phyloP scores from a whole-genome alignment of 78 protist genomes.

The Protostelium mycophagum region DNA sequence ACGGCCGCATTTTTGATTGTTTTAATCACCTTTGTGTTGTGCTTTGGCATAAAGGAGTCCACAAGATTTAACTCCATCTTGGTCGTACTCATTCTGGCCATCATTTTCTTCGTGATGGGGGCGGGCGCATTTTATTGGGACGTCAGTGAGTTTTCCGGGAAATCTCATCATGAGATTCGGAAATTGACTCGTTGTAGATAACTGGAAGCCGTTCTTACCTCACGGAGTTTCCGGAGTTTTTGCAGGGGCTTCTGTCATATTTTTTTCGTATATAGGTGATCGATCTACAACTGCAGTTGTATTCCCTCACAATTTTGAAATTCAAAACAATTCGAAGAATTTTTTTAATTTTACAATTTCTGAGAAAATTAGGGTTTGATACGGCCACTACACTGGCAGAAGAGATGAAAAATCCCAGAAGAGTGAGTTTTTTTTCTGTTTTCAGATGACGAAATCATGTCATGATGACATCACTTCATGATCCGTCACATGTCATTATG shows the following conservation, averaged over 20 bases:
- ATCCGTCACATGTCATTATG: too few species aligned
- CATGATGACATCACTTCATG: too few species aligned
- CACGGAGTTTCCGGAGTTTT: constrained; percentile 36
- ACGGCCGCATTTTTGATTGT: constrained; percentile 5
- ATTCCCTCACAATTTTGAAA: too few species aligned
- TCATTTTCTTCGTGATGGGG: constrained; percentile 34
- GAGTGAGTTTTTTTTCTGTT: constrained; percentile 8
- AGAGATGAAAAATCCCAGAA: constrained; percentile 49
- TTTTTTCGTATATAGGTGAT: constrained; percentile 64
- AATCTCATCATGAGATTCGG: neutral
- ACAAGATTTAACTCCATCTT: constrained; percentile 32
- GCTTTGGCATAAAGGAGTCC: constrained; percentile 58
- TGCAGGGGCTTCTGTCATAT: constrained; percentile 49
- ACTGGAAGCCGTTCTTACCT: constrained; percentile 47
- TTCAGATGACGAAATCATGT: too few species aligned
- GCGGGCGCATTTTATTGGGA: constrained; percentile 29
- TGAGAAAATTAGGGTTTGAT: too few species aligned
- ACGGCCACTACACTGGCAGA: constrained; percentile 61
- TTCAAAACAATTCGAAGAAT: too few species aligned
- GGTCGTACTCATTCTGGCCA: constrained; percentile 37
- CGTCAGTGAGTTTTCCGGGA: neutral
- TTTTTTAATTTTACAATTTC: too few species aligned
- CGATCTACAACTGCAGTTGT: too few species aligned
- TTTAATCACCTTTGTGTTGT: constrained; percentile 24
- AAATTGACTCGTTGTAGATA: constrained; percentile 17